A percentile compares a stretch with the other conserved stretches of the same genome.
phyloP scores from a whole-genome alignment of 352 stramenopile species.

The Blastocystis sp. region DNA sequence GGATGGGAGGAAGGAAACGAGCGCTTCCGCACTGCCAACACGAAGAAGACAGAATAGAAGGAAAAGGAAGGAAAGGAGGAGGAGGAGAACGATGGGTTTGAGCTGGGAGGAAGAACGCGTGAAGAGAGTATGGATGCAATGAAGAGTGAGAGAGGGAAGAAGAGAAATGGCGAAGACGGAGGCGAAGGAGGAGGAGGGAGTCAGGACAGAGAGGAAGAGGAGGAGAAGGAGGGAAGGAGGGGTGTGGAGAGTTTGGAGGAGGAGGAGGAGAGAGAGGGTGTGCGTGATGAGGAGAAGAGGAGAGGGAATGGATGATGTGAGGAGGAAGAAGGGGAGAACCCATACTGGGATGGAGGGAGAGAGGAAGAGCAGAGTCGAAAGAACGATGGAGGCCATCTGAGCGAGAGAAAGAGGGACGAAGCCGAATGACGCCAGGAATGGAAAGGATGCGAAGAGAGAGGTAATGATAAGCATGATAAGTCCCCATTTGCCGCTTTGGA shows the following conservation, averaged over 20 bases:
- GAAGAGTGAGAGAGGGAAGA: neutral
- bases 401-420: no score
- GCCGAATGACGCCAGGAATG: no score
- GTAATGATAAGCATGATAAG: no score
- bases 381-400: no score
- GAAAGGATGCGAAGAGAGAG: no score
- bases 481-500: no score
- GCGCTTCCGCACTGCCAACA: neutral
- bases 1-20: neutral
- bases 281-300: no score
- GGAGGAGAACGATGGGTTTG: neutral
- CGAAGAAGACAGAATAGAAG: neutral
- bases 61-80: neutral
- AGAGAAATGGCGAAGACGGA: neutral
- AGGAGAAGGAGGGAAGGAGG: neutral
- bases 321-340: no score
- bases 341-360: no score
- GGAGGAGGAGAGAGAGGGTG: no score
- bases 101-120: neutral
- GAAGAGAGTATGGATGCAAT: neutral
- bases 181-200: neutral
- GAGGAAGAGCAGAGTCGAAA: no score
- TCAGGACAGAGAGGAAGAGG: neutral
- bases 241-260: neutral
- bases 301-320: no score